Conservation (phyloP, 495 filamentous ascomycete species). For the Penicillium waksmanii region DNA sequence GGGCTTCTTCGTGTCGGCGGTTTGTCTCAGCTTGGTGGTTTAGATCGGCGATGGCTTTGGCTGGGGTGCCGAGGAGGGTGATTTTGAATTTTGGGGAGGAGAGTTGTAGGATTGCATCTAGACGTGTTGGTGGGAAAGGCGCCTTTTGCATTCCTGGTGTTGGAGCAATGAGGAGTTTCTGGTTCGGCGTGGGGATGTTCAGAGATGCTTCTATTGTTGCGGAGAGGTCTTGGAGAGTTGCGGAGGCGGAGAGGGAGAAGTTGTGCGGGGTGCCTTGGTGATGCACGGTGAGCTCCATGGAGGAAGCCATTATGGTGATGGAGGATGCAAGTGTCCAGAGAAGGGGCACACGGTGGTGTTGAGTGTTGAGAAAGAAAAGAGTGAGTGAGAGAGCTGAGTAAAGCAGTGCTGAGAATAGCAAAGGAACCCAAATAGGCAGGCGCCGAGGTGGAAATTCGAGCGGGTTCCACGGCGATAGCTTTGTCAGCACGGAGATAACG, state of each 20-base stretch:
- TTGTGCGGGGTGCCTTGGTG: constrained; percentile 74
- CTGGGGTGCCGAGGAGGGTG: constrained; percentile 46
- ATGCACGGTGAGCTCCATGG: constrained; percentile 53
- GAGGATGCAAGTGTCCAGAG: too few relatives aligned
- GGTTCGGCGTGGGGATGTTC: constrained; percentile 67
- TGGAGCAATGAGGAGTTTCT: constrained; percentile 75
- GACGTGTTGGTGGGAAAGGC: constrained; percentile 55
- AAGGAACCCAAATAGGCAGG: constrained; percentile 18
- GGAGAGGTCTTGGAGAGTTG: constrained; percentile 74
- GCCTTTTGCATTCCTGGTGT: constrained; percentile 69
- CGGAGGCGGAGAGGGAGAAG: constrained; percentile 66
- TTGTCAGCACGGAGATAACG: constrained; percentile 40
- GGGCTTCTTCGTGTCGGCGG: constrained; percentile 41
- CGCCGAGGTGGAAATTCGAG: constrained; percentile 29
- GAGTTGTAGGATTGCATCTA: constrained; percentile 41
- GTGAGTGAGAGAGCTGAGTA: not conserved
- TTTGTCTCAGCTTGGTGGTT: constrained; percentile 45
- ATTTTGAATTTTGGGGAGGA: constrained; percentile 52
- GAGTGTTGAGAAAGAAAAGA: not conserved
- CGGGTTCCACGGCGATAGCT: constrained; percentile 41
- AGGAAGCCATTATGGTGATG: constrained; percentile 14
- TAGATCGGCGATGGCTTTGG: constrained; percentile 40
- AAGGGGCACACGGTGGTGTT: too few relatives aligned
- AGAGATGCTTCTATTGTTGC: constrained; percentile 54
- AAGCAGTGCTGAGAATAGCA: not conserved